phyloP scores from a whole-genome alignment of 768 basidiomycete genomes.

The Clitopilus hobsonii region DNA sequence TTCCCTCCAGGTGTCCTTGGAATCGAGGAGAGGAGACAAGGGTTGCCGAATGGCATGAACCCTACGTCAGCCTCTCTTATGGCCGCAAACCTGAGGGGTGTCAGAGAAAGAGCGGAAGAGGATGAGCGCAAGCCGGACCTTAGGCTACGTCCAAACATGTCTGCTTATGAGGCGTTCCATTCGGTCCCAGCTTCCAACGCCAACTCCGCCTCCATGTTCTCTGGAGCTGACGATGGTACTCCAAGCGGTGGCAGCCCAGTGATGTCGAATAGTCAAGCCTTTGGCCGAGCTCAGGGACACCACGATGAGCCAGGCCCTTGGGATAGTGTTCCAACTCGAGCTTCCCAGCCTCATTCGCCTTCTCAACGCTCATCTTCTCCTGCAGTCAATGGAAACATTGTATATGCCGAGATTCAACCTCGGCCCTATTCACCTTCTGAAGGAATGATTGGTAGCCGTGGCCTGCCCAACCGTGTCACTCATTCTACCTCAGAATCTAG shows the following conservation, averaged over 20 bases:
- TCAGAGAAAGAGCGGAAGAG: constrained; percentile 60
- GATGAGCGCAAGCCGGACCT: constrained; percentile 55
- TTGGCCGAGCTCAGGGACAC: constrained; percentile 7
- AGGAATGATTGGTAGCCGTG: neutral
- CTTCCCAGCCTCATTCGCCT: constrained; percentile 14
- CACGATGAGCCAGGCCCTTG: constrained; percentile 39
- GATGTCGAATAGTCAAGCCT: neutral
- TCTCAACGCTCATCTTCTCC: constrained; percentile 35
- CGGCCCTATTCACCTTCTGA: constrained; percentile 11
- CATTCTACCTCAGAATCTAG: constrained; percentile 21
- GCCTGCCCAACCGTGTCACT: neutral
- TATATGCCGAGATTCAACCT: neutral
- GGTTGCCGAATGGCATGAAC: constrained; percentile 11
- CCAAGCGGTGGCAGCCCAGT: constrained; percentile 13
- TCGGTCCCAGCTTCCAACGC: constrained; percentile 40
- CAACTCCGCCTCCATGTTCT: constrained; percentile 15
- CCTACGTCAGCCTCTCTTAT: constrained; percentile 26
- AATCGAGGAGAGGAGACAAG: neutral
- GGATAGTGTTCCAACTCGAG: constrained; percentile 27
- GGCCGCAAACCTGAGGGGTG: constrained; percentile 36
- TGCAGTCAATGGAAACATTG: neutral
- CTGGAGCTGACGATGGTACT: constrained; percentile 8
- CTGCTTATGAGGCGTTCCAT: constrained; percentile 78
- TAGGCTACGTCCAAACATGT: constrained; percentile 36
- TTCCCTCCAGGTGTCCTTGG: neutral